phyloP scores from a whole-genome alignment of 257 asterid genomes.

The Nicotiana knightiana region DNA sequence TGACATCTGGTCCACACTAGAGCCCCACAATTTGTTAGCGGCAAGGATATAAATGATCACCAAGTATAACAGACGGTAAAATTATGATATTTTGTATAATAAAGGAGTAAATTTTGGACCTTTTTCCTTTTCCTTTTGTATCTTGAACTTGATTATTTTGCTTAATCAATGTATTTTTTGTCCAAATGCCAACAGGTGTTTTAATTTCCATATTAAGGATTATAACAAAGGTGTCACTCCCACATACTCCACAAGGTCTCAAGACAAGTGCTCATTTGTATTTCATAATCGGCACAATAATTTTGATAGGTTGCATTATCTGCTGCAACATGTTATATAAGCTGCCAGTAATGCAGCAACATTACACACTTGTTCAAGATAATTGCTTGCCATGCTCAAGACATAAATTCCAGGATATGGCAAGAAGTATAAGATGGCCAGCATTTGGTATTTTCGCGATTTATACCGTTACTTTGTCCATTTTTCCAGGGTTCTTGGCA shows the following conservation, averaged over 20 bases:
- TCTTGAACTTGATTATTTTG: not conserved
- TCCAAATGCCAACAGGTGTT: conserved; percentile 42
- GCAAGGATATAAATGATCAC: too few relatives aligned
- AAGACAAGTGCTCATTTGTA: conserved; percentile 61
- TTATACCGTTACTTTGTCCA: conserved; percentile 66
- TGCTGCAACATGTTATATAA: conserved; percentile 52
- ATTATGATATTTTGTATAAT: too few relatives aligned
- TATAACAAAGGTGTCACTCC: conserved; percentile 68
- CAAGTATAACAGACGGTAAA: too few relatives aligned
- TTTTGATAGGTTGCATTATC: conserved; percentile 41
- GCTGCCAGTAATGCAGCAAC: conserved; percentile 45
- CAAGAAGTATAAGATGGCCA: conserved; percentile 42
- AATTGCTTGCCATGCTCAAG: conserved; percentile 11
- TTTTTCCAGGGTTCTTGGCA: conserved; percentile 68
- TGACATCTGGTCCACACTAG: too few relatives aligned
- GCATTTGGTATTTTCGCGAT: conserved; percentile 53
- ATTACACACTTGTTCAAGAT: conserved; percentile 20
- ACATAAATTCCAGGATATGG: conserved; percentile 25
- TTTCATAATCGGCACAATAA: conserved; percentile 41
- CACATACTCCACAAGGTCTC: conserved; percentile 60
- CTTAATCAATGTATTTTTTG: not conserved
- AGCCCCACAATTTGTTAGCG: too few relatives aligned
- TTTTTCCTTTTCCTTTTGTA: not conserved
- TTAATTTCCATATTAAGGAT: conserved; percentile 47
- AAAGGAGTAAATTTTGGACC: too few relatives aligned